These are phyloP conservation scores for Aspergillus pseudoglaucus DNA, from an alignment of 2,329 filamentous ascomycete species.

Conservation along the genomic window DNA sequence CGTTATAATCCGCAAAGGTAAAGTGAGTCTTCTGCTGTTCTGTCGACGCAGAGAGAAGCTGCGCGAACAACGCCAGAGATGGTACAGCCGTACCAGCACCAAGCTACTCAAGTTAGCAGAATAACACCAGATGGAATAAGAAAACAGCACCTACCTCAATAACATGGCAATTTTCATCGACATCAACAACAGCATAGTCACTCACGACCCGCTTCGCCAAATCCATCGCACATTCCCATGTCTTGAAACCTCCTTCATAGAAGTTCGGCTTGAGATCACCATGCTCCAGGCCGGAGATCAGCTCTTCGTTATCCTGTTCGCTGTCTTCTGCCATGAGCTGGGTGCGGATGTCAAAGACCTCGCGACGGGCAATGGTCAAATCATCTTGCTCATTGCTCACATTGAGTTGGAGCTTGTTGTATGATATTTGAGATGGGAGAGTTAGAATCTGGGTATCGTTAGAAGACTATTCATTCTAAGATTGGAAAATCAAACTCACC, in stretches of 20 bases:
- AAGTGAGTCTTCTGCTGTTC: slow-evolving; percentile 39
- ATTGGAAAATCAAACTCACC: slow-evolving; percentile 32
- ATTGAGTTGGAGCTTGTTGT: slow-evolving; percentile 46
- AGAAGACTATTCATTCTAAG: neutral
- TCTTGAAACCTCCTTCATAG: slow-evolving; percentile 64
- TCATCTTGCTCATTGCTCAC: slow-evolving; percentile 6
- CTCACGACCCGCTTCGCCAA: slow-evolving; percentile 40
- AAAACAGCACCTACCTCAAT: slow-evolving; percentile 27
- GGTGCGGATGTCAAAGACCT: slow-evolving; percentile 57
- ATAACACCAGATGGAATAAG: neutral
- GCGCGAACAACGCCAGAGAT: slow-evolving; percentile 48
- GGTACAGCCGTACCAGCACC: slow-evolving; percentile 60
- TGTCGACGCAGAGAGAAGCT: slow-evolving; percentile 33
- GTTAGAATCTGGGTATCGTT: slow-evolving; percentile 41
- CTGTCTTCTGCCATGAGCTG: slow-evolving; percentile 56
- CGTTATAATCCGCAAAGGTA: slow-evolving; percentile 58
- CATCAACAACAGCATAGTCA: slow-evolving; percentile 11
- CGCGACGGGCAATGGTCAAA: slow-evolving; percentile 47
- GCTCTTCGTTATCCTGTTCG: slow-evolving; percentile 34
- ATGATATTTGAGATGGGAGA: slow-evolving; percentile 55
- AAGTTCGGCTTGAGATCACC: slow-evolving; percentile 54
- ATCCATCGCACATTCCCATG: slow-evolving; percentile 60
- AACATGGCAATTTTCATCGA: slow-evolving; percentile 31
- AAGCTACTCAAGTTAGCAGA: slow-evolving; percentile 32
- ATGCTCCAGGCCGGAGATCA: slow-evolving; percentile 45